Conservation (phyloP, 2,329 filamentous ascomycete genomes). For the Calonectria pseudoreteaudii region DNA sequence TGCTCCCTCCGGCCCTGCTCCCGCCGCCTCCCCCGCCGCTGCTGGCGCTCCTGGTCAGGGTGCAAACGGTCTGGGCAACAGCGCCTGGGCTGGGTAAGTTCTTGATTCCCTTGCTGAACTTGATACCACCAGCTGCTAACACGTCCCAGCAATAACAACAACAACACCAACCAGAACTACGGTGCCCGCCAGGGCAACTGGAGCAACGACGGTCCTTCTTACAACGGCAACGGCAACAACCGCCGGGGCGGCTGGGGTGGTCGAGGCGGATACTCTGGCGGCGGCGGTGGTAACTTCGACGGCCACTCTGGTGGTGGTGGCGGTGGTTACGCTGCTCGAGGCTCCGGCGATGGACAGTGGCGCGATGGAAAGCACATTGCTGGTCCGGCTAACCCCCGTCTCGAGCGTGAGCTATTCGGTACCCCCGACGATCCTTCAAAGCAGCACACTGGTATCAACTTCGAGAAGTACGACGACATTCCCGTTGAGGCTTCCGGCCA, state of each 20-base stretch:
- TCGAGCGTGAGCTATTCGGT: conserved; percentile 97
- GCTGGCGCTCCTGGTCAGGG: conserved; percentile 21
- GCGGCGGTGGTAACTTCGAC: conserved; percentile 57
- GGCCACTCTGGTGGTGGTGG: conserved; percentile 90
- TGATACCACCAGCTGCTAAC: conserved; percentile 31
- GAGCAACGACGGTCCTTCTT: conserved; percentile 45
- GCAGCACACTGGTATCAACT: conserved; percentile 99
- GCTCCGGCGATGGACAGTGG: conserved; percentile 97
- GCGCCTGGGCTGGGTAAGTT: conserved; percentile 73
- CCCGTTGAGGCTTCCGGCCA: conserved; percentile 96
- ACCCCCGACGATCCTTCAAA: conserved; percentile 91
- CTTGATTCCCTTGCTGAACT: background rate
- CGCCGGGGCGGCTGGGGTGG: conserved; percentile 51
- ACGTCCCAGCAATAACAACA: conserved; percentile 3
- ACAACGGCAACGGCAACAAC: conserved; percentile 46
- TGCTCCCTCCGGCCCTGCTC: conserved; percentile 33
- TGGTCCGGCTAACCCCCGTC: conserved; percentile 85
- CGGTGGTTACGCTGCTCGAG: conserved; percentile 71
- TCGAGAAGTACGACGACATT: conserved; percentile 99
- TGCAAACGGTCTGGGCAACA: conserved; percentile 68
- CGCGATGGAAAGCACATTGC: conserved; percentile 95
- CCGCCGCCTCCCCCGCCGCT: conserved; percentile 29
- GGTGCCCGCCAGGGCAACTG: conserved; percentile 50
- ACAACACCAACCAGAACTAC: conserved; percentile 42
- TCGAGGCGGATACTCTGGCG: conserved; percentile 51